Conservation (phyloP, 768 basidiomycete species). For the Phanerodontia chrysosporium region DNA sequence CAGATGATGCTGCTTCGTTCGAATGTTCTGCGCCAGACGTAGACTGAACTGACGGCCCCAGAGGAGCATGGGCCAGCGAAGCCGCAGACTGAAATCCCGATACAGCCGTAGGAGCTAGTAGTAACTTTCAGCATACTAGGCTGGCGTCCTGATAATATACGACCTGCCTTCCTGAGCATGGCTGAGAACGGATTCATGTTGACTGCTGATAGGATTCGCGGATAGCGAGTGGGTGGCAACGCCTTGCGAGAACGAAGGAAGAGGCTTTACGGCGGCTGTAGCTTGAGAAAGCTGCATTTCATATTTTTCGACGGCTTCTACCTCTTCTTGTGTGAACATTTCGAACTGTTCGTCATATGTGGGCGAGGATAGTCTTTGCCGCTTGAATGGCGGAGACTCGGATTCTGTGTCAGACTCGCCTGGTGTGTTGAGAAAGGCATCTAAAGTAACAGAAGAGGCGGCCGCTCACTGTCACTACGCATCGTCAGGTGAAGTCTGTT, state of each 20-base stretch:
- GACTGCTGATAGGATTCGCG: too few species aligned
- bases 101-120: neutral
- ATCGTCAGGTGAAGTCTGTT: neutral
- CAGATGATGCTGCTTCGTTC: neutral
- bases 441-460: neutral
- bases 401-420: slow-evolving; percentile 6
- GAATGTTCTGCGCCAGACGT: neutral
- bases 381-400: slow-evolving; percentile 32
- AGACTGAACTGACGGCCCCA: slow-evolving; percentile 5
- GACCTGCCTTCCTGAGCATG: too few species aligned
- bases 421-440: neutral
- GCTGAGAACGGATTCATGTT: too few species aligned
- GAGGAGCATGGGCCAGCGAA: neutral
- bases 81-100: neutral
- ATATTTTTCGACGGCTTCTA: slow-evolving; percentile 36
- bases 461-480: neutral
- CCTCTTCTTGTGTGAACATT: slow-evolving; percentile 47
- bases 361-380: slow-evolving; percentile 62
- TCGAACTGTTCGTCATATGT: slow-evolving; percentile 45
- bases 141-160: too few species aligned
- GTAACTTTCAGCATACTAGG: too few species aligned
- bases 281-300: slow-evolving; percentile 14
- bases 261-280: neutral
- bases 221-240: too few species aligned
- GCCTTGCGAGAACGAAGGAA: neutral